Conservation (phyloP, 108 stramenopile genomes). For the Nitzschia inconspicua region DNA sequence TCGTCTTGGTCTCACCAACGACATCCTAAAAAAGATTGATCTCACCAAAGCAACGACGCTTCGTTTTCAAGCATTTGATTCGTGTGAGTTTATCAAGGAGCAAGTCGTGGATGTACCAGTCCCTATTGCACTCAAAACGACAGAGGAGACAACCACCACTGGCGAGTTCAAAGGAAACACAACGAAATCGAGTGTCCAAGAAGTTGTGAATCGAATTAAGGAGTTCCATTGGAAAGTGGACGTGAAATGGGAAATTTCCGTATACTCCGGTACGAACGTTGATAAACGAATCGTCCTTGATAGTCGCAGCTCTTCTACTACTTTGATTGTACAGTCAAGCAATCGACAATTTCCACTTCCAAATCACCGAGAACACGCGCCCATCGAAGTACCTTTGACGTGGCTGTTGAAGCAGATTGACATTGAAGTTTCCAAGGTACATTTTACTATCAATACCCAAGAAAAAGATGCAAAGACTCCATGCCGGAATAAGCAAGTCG, state of each 20-base stretch:
- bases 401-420: constrained; percentile 65
- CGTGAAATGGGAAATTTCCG: constrained; percentile 24
- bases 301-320: constrained; percentile 30
- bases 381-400: constrained; percentile 54
- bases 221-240: constrained; percentile 57
- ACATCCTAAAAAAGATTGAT: constrained; percentile 16
- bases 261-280: constrained; percentile 47
- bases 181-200: constrained; percentile 15
- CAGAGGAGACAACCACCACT: background rate
- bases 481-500: constrained; percentile 51
- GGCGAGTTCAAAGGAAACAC: constrained; percentile 8
- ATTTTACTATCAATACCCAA: constrained; percentile 46
- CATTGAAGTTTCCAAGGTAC: constrained; percentile 13
- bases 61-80: constrained; percentile 48
- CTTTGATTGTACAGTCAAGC: constrained; percentile 37
- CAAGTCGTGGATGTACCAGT: constrained; percentile 24
- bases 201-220: constrained; percentile 31
- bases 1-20: constrained; percentile 52
- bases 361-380: constrained; percentile 5
- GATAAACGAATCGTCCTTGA: constrained; percentile 21
- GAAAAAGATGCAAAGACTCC: constrained; percentile 48
- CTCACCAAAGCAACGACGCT: constrained; percentile 38
- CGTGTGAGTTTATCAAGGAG: constrained; percentile 48
- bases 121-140: background rate
- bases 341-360: constrained; percentile 18